Evolutionary conservation across 2,329 filamentous ascomycete species (phyloP).

Genomic region (Xylaria sp.): DNA sequence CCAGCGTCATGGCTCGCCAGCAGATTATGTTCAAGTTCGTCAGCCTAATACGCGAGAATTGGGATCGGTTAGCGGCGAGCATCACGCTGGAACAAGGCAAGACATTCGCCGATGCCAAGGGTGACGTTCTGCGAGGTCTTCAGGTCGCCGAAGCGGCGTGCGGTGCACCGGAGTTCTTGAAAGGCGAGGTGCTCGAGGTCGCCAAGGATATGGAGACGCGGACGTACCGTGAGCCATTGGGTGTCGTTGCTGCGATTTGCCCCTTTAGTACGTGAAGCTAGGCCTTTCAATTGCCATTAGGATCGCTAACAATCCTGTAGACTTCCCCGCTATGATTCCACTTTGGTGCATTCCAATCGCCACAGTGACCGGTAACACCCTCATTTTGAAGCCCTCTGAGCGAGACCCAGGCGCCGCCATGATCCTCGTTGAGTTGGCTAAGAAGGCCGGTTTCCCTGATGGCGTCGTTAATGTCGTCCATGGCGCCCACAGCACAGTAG

Average conservation of each 20-base stretch:
- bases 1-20: conserved; percentile 77
- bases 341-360: conserved; percentile 91
- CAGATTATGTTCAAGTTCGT: conserved; percentile 91
- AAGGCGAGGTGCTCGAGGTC: conserved; percentile 85
- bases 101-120: conserved; percentile 84
- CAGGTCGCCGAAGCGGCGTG: conserved; percentile 88
- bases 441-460: conserved; percentile 82
- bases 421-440: conserved; percentile 82
- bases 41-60: conserved; percentile 81
- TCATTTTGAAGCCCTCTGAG: conserved; percentile 87
- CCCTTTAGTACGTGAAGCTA: conserved; percentile 74
- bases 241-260: conserved; percentile 85
- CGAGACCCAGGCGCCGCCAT: conserved; percentile 85
- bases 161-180: conserved; percentile 81
- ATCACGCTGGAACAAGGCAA: conserved; percentile 91
- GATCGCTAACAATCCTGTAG: conserved; percentile 53
- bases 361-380: conserved; percentile 83
- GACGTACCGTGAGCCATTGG: conserved; percentile 82
- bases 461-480: conserved; percentile 87
- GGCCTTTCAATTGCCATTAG: background rate
- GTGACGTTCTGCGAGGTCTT: conserved; percentile 82
- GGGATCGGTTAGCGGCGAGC: conserved; percentile 84
- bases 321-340: conserved; percentile 93
- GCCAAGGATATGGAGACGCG: conserved; percentile 91
- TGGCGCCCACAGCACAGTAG: conserved; percentile 80